Conservation (phyloP, 305 asterid genomes). For the Fraxinus sp. region DNA sequence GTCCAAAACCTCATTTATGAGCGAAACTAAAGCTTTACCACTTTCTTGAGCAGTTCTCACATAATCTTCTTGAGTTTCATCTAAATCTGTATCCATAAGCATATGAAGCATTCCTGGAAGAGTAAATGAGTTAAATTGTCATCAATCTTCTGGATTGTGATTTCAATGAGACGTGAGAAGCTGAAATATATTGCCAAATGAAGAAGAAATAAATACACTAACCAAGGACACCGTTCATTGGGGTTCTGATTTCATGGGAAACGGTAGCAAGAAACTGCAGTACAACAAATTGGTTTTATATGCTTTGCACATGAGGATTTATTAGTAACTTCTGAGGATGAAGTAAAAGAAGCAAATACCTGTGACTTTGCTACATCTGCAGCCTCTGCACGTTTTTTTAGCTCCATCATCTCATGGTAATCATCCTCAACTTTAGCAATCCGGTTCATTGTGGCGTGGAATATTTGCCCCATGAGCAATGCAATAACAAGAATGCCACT, state of each 20-base stretch:
- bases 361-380: conserved; percentile 93
- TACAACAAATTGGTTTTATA: conserved; percentile 21
- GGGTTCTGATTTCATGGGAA: conserved; percentile 96
- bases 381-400: conserved; percentile 80
- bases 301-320: neutral
- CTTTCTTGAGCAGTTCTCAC: conserved; percentile 98
- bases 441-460: conserved; percentile 74
- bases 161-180: conserved; percentile 1
- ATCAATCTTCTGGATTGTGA: conserved; percentile 9
- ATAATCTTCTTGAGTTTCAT: conserved; percentile 93
- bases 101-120: conserved; percentile 88
- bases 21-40: conserved; percentile 94
- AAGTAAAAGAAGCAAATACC: conserved; percentile 35
- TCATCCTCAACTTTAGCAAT: conserved; percentile 89
- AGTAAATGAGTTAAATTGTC: neutral
- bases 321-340: neutral
- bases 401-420: conserved; percentile 66
- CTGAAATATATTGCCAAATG: neutral
- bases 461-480: conserved; percentile 64
- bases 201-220: conserved; percentile 31
- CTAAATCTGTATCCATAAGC: conserved; percentile 90
- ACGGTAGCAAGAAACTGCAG: conserved; percentile 93
- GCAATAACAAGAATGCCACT: conserved; percentile 59
- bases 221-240: conserved; percentile 97
- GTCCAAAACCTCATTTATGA: conserved; percentile 91